These are phyloP conservation scores for Trametes villosa DNA, from an alignment of 768 basidiomycete genomes.

Conservation along the genomic window DNA sequence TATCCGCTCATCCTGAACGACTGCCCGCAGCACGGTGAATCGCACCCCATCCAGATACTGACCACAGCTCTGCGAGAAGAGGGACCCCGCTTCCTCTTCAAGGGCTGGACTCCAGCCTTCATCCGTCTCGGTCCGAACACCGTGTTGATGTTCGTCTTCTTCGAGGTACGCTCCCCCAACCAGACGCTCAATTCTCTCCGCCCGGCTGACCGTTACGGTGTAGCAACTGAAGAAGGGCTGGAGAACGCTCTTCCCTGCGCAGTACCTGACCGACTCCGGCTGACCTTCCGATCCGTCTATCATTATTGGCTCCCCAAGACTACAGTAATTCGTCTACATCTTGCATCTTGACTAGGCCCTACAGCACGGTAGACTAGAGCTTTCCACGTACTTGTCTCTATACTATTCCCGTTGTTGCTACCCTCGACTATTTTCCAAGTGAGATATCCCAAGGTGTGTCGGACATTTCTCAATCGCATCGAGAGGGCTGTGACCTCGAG, in stretches of 20 bases:
- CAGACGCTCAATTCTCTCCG: background rate
- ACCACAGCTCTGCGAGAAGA: conserved; percentile 67
- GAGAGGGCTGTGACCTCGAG: too few species aligned
- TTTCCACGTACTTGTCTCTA: background rate
- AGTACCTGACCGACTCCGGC: conserved; percentile 14
- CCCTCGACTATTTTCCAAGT: too few species aligned
- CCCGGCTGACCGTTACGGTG: conserved; percentile 1
- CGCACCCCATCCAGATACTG: conserved; percentile 55
- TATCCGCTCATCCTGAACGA: conserved; percentile 7
- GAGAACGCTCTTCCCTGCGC: conserved; percentile 37
- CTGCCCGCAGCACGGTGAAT: conserved; percentile 50
- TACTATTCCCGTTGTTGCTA: background rate
- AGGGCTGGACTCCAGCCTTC: conserved; percentile 90
- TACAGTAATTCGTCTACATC: conserved; percentile 5
- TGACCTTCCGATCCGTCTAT: conserved; percentile 4
- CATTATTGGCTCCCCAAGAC: conserved; percentile 20
- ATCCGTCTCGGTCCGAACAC: conserved; percentile 85
- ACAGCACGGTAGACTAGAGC: conserved; percentile 19
- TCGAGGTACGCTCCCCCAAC: conserved; percentile 63
- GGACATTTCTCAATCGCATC: too few species aligned
- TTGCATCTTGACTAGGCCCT: conserved; percentile 17
- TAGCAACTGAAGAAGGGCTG: conserved; percentile 77
- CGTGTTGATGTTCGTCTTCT: conserved; percentile 82
- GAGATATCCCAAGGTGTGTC: too few species aligned
- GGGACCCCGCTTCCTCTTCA: conserved; percentile 79